phyloP scores from a whole-genome alignment of 176 grass and related monocot species.

The Triticum turgidum region DNA sequence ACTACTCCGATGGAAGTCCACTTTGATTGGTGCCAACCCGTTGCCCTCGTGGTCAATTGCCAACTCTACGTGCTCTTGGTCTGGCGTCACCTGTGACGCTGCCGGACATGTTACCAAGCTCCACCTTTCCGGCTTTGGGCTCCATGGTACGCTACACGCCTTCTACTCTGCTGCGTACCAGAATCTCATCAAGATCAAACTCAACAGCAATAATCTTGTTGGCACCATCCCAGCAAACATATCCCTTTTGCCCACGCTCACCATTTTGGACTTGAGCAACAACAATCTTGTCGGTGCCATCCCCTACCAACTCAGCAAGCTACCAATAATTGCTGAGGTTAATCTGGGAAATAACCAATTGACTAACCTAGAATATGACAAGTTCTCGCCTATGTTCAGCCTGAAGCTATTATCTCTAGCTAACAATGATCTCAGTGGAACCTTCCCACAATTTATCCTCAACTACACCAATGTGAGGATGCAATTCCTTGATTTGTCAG shows the following conservation, averaged over 20 bases:
- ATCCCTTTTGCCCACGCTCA: neutral
- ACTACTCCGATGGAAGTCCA: slow-evolving; percentile 55
- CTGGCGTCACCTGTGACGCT: slow-evolving; percentile 36
- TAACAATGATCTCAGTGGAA: neutral
- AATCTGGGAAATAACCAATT: neutral
- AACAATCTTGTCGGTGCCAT: neutral
- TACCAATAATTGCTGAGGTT: neutral
- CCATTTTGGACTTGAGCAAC: neutral
- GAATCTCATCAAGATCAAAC: slow-evolving; percentile 27
- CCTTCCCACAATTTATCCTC: neutral
- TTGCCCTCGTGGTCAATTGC: slow-evolving; percentile 35
- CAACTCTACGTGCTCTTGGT: slow-evolving; percentile 50
- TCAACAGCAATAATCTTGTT: slow-evolving; percentile 24
- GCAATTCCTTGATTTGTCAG: slow-evolving; percentile 37
- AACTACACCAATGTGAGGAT: slow-evolving; percentile 7
- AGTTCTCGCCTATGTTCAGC: neutral
- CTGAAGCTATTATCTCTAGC: neutral
- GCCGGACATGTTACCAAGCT: slow-evolving; percentile 32
- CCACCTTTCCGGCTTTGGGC: neutral
- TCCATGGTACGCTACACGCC: slow-evolving; percentile 33
- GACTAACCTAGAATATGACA: neutral
- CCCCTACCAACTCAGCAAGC: neutral
- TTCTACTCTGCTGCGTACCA: slow-evolving; percentile 32
- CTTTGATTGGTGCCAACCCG: neutral
- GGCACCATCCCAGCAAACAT: slow-evolving; percentile 48